Base-by-base conservation (phyloP, 2,329 filamentous ascomycete genomes). In the Dactylonectria estremocensis region DNA sequence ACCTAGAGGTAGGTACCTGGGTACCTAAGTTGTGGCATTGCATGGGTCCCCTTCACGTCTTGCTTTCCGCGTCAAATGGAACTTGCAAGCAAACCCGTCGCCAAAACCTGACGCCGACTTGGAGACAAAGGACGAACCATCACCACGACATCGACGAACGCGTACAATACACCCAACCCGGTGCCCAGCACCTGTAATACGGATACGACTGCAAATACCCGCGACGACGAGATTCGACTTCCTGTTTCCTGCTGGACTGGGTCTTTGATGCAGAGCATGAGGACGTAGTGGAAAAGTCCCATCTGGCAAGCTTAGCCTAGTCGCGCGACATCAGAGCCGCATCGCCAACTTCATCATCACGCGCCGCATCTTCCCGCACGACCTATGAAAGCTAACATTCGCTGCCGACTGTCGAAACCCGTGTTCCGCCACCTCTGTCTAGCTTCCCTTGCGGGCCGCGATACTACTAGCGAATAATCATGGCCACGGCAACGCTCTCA, bases 401-500 rank as follows among this genome's bases (percentile, higher is more conserved):
- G 43, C 59, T 40, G 64, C 20, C 55, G 18, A 62, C 48, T 35
- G 67, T 8, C 53, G 59, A 67, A n/a, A 56, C 24, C 31, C 43
- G 13, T 59, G 14, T 40, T 7, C 28, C 45, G 57, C 43, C 63
- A 20, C 49, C 28, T 61, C 37, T 48, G 18, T 52, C 43, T 22
- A 16, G 22, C 45, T 35, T 33, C 60, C 46, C 24, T 31, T 31
- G 46, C 68, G 64, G 61, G 60, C 53, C 63, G 61, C 69, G 53
- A 67, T 58, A 43, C 37, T 37, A 10, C 46, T 33, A 59, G n/a
- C 53, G 57, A 62, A 48, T 57, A 65, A 70, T 68, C 76, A 81
- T 78, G 80, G 90, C 91, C 87, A 86, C 88, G 74, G 81, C 85
- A 67, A 76, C 85, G 24, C 84, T 89, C 62, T 88, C 89, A 35